A percentile compares a stretch with the other conserved stretches of the same genome.
phyloP scores from a whole-genome alignment of 345 rosid genomes.

The Balakata baccata region DNA sequence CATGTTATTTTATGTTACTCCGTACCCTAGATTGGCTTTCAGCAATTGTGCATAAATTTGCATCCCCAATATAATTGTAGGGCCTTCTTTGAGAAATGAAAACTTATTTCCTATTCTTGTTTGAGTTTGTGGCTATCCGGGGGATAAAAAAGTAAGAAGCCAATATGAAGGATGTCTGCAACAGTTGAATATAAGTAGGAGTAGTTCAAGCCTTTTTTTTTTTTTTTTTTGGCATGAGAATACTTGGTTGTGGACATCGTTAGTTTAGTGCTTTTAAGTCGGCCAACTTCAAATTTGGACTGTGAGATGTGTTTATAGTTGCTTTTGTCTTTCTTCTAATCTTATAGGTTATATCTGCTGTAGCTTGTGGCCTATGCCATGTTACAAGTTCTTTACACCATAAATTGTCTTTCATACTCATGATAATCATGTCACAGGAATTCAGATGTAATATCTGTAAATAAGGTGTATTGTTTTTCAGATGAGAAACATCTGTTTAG shows the following conservation, averaged over 20 bases:
- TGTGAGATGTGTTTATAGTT: neutral
- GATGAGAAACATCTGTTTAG: conserved; percentile 66
- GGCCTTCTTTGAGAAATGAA: neutral
- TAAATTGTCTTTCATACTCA: conserved; percentile 14
- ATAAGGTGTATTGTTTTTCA: conserved; percentile 47
- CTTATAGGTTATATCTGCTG: neutral
- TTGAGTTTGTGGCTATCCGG: neutral
- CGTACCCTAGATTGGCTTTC: neutral
- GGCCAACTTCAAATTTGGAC: neutral
- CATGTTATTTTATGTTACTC: neutral
- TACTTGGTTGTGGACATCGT: neutral
- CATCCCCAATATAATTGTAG: conserved; percentile 8
- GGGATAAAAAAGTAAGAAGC: neutral
- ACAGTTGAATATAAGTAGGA: neutral
- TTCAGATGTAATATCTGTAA: conserved; percentile 64
- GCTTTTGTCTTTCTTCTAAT: neutral
- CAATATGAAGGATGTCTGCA: neutral
- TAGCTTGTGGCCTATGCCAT: conserved; percentile 7
- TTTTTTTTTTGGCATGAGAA: neutral
- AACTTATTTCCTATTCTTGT: neutral
- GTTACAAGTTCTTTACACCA: neutral
- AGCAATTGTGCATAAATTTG: neutral
- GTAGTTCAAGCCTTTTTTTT: neutral
- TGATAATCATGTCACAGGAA: conserved; percentile 43
- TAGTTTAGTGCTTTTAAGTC: neutral